These are phyloP conservation scores for Alternaria arbusti DNA, from an alignment of 2,329 filamentous ascomycete genomes.

Conservation along the genomic window DNA sequence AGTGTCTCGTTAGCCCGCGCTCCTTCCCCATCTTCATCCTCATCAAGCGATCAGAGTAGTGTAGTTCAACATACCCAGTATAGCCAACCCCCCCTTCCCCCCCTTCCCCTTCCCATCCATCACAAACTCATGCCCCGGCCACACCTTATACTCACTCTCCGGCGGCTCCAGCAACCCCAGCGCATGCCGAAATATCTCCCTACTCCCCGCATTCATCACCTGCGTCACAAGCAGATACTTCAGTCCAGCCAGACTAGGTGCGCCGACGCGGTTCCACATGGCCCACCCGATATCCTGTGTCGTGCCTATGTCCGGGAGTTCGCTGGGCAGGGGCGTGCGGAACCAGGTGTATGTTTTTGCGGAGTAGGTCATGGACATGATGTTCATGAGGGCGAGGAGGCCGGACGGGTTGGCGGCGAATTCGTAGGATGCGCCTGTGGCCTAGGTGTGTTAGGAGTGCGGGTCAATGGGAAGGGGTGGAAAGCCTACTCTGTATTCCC, in stretches of 20 bases:
- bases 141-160: constrained; percentile 9
- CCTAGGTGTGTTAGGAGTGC: too few species aligned
- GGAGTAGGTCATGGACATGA: constrained; percentile 5
- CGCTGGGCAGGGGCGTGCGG: background rate
- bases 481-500: background rate
- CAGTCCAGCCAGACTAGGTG: background rate
- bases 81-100: background rate
- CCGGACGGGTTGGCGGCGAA: constrained; percentile 9
- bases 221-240: constrained; percentile 19
- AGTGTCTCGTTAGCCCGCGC: background rate
- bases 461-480: too few species aligned
- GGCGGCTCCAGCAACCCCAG: constrained; percentile 1
- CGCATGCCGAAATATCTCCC: constrained; percentile 3
- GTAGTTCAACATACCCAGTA: constrained; percentile 15
- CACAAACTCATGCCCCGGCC: constrained; percentile 15
- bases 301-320: constrained; percentile 13
- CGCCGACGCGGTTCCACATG: constrained; percentile 13
- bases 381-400: constrained; percentile 11
- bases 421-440: constrained; percentile 11
- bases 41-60: too few species aligned
- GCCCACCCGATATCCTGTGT: constrained; percentile 17
- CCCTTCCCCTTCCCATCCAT: constrained; percentile 2
- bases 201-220: constrained; percentile 10
- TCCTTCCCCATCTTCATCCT: too few species aligned
- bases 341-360: constrained; percentile 12